Evolutionary conservation across 306 rosid genomes (phyloP), one percentile per base, ranked within the genome.

Genomic region (Ceratonia siliqua): DNA sequence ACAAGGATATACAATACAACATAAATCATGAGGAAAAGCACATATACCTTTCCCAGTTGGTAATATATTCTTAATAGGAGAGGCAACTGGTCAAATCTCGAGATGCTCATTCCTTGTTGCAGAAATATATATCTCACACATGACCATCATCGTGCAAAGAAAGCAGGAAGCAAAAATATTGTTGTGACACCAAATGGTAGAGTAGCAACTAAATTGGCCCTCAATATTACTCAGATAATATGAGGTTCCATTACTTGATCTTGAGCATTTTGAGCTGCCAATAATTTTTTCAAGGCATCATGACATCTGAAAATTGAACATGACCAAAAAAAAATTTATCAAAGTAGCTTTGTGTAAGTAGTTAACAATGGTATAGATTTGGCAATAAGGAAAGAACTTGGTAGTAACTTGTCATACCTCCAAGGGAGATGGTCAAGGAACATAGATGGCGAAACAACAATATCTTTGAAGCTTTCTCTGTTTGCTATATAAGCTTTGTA

Each of bases 341-440:
- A 75, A 56, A 73, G 35, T 20, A 81, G 62, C 65, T 45, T 45
- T 35, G 5, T 18, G 49, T 61, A 50, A 75, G 76, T 62, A 25
- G 21, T 14, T 22, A 36, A 46, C 13, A 64, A 55, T 45, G 42
- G 66, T 4, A 21, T 50, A 54, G 56, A 63, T 22, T 53, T 57
- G 53, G 72, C 11, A 67, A 70, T 62, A 43, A 74, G 46, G 28
- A 49, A 64, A 79, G 63, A 42, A 59, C 18, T 27, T 32, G 59
- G 25, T 61, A 61, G 74, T 75, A 64, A 77, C 85, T 68, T 52
- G 57, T 41, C 83, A 66, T 88, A 93, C 98, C 98, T 93, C 98
- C 98, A 93, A 63, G 98, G 98, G 30, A 93, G 93, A 86, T 93
- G 98, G 65, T 93, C 98, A n/a, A 93, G 92, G 85, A 93, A 91